These are phyloP conservation scores for Phytophthora kernoviae DNA, from an alignment of 352 stramenopile genomes.

Conservation along the genomic window DNA sequence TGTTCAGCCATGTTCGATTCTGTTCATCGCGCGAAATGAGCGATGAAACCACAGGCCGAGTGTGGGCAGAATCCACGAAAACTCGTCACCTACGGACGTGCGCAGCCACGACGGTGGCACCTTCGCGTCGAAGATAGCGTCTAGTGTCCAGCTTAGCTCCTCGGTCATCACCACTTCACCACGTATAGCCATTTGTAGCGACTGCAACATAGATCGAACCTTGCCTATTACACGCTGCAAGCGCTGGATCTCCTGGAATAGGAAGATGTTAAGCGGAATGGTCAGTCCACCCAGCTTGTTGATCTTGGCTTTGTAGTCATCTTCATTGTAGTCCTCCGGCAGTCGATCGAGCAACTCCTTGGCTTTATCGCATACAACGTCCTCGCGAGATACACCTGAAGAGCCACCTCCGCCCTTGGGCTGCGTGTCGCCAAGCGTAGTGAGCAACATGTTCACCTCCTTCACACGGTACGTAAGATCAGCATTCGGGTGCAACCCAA, in stretches of 20 bases:
- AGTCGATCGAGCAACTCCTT: slow-evolving; percentile 94
- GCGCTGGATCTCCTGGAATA: slow-evolving; percentile 98
- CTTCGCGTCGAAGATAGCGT: slow-evolving; percentile 96
- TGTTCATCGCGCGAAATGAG: slow-evolving; percentile 96
- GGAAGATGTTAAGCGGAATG: slow-evolving; percentile 98
- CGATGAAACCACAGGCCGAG: slow-evolving; percentile 98
- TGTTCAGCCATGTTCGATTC: slow-evolving; percentile 96
- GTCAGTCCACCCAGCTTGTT: slow-evolving; percentile 95
- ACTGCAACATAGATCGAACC: slow-evolving; percentile 94
- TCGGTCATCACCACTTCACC: slow-evolving; percentile 98
- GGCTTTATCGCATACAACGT: slow-evolving; percentile 96
- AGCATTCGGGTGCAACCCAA: slow-evolving; percentile 98
- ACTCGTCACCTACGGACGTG: slow-evolving; percentile 97
- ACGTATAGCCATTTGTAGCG: slow-evolving; percentile 97
- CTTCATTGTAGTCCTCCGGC: slow-evolving; percentile 97
- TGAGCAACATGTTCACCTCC: slow-evolving; percentile 94
- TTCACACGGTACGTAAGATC: slow-evolving; percentile 98
- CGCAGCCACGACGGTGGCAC: slow-evolving; percentile 96
- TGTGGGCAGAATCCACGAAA: slow-evolving; percentile 96
- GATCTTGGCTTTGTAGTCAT: slow-evolving; percentile 98
- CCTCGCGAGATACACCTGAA: slow-evolving; percentile 92
- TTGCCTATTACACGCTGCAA: slow-evolving; percentile 96
- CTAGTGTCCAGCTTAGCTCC: slow-evolving; percentile 94
- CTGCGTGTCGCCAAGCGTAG: slow-evolving; percentile 96
- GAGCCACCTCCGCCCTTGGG: slow-evolving; percentile 93